phyloP scores from a whole-genome alignment of 192 early-diverging fungal genomes.

The Coemansia sp. region DNA sequence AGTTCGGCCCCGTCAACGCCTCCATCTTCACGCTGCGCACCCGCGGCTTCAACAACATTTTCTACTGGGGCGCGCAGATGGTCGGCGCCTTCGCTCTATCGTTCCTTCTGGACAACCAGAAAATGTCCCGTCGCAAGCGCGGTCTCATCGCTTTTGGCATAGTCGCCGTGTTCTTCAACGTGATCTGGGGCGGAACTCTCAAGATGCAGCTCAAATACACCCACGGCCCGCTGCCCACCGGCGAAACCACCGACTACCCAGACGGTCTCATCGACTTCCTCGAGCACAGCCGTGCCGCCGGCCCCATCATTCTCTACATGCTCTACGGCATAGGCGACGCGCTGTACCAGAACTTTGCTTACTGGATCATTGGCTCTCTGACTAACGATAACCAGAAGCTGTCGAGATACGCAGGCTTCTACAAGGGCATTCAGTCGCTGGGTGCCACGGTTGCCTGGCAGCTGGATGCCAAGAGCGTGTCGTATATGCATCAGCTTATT shows the following conservation, averaged over 20 bases:
- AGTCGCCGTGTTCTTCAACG: constrained; percentile 49
- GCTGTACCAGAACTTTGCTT: constrained; percentile 73
- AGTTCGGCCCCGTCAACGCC: constrained; percentile 68
- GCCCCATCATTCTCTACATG: constrained; percentile 68
- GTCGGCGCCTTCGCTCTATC: constrained; percentile 66
- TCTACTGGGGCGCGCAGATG: constrained; percentile 80
- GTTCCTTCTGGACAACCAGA: constrained; percentile 64
- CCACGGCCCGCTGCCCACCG: constrained; percentile 22
- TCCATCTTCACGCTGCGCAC: constrained; percentile 69
- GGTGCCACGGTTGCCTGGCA: constrained; percentile 71
- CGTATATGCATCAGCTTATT: constrained; percentile 58
- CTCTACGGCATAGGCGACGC: constrained; percentile 76
- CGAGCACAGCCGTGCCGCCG: constrained; percentile 54
- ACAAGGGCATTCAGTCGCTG: constrained; percentile 83
- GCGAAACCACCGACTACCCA: constrained; percentile 22
- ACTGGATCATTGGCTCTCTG: constrained; percentile 84
- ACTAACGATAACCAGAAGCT: constrained; percentile 73
- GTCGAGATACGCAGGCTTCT: constrained; percentile 76
- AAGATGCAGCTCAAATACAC: constrained; percentile 63
- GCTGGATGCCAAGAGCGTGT: constrained; percentile 59
- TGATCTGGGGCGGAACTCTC: constrained; percentile 64
- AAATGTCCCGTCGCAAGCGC: constrained; percentile 59
- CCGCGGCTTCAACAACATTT: constrained; percentile 71
- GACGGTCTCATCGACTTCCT: constrained; percentile 49
- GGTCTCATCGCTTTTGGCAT: constrained; percentile 60